Evolutionary conservation across 306 rosid genomes (phyloP), one percentile per base, ranked within the genome.

Genomic region (Vigna nakashimae): DNA sequence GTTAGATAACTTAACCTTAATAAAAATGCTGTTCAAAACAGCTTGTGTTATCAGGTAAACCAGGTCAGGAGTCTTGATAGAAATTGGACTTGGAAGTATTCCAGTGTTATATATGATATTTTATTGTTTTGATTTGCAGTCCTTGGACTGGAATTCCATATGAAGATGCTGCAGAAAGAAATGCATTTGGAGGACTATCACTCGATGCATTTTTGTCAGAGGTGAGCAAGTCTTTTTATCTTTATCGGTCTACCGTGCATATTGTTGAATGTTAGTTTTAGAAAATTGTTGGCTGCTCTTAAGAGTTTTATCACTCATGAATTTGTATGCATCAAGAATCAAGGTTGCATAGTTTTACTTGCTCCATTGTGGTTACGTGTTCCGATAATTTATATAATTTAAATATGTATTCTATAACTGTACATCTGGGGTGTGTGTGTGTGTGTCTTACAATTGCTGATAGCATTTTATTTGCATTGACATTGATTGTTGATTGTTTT

Each of bases 201-300:
- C 85, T 91, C 86, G 94, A 92, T 78, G 98, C 88, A 45, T 96
- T 96, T 80, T 86, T 92, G 79, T 90, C 99, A 16, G 82, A 86
- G 87, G 87, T 84, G 52, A 9, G 9, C 55, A 16, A 55, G 43
- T 69, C 51, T 69, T 62, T 34, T 36, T 69, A 79, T 46, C 9
- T 75, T 45, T 75, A 11, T 24, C 51, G 22, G 49, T 20, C 69
- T n/a, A 73, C 32, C 66, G 22, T 46, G 63, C 55, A 42, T 71
- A 43, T 82, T 43, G 26, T 15, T 16, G 52, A 52, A 64, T 53
- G 70, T 7, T 76, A 24, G 28, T 22, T 71, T 24, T 71, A 46
- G 28, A 69, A 63, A 75, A 38, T 63, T 20, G 38, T 43, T 38
- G 57, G 63, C 4, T 24, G 56, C 45, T 63, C 17, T 43, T 26